Base-by-base conservation (phyloP, 495 filamentous ascomycete genomes). In the Xylaria acuta region DNA sequence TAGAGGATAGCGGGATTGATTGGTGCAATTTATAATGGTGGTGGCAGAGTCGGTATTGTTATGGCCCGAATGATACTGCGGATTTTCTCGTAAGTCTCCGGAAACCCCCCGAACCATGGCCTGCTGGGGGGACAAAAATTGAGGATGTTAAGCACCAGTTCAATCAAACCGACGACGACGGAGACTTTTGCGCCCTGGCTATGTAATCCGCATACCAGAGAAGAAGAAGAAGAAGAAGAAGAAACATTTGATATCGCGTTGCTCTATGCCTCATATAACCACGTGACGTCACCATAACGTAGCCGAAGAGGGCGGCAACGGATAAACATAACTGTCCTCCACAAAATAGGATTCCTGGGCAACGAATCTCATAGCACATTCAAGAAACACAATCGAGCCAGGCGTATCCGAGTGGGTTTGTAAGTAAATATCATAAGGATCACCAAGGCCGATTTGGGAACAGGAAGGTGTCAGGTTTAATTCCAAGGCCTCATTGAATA, bases 251-350 rank as follows among this genome's bases (percentile, higher is more conserved):
- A 32, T 56, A 56, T 56, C 14, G 53, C 27, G 53, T 56, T 56
- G 27, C 16, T 56, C 34, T 40, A 14, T 40, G 32, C 8, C 30
- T 36, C 32, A 30, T 27, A 9, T 25, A 38, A 36, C 32, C 32
- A 22, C 18, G 30, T 65, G 63, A 65, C 41, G 63, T 65, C 63
- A 65, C 63, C 63, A 49, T 65, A 49, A 34, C 63, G 38, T 27
- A 34, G 63, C 0, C 36, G 43, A 43, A 41, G 20, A 63, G n/a
- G 18, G 58, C n/a, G 60, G n/a, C 2, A 63, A 47, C 27, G 16
- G 38, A 45, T 30, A 45, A 47, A 18, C 63, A 47, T 65, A 25
- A 47, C 6, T 30, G 1, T 30, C 62, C 20, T 16, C 9, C 25
- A 27, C 22, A 0, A 27, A 32, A 12, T 16, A 34, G 14, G 18